Percentiles rank a stretch among this genome's conserved stretches.
These are phyloP conservation scores for Asterophora parasitica DNA, from an alignment of 768 basidiomycete species.

Conservation along the genomic window DNA sequence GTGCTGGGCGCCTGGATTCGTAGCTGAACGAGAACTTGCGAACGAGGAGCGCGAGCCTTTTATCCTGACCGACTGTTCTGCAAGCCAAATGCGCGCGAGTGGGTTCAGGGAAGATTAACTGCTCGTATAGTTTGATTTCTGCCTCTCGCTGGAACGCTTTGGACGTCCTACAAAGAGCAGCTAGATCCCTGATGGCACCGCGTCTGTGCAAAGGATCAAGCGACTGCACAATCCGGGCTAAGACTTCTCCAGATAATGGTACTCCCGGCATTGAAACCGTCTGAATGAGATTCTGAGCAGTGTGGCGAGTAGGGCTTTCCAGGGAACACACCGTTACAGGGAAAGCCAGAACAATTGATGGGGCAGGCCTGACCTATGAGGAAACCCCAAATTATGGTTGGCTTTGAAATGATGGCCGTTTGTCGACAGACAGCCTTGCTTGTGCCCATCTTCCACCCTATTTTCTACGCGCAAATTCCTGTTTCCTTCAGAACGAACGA, in stretches of 20 bases:
- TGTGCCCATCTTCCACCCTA: slow-evolving; percentile 4
- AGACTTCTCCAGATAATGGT: slow-evolving; percentile 40
- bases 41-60: slow-evolving; percentile 37
- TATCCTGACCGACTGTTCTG: slow-evolving; percentile 28
- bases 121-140: slow-evolving; percentile 41
- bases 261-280: slow-evolving; percentile 14
- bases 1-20: slow-evolving; percentile 24
- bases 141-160: slow-evolving; percentile 45
- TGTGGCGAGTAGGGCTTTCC: neutral
- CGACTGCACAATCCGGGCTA: slow-evolving; percentile 34
- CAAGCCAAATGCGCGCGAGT: slow-evolving; percentile 32
- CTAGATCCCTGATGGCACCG: slow-evolving; percentile 27
- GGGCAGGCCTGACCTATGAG: too few relatives aligned
- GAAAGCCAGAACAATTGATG: neutral
- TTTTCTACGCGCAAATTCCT: slow-evolving; percentile 5
- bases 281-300: neutral
- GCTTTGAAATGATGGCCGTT: neutral
- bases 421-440: too few relatives aligned
- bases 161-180: slow-evolving; percentile 38
- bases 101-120: slow-evolving; percentile 34
- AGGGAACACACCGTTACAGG: neutral
- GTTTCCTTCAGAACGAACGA: slow-evolving; percentile 10
- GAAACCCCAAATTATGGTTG: slow-evolving; percentile 7
- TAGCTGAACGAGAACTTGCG: slow-evolving; percentile 38
- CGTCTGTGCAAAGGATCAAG: slow-evolving; percentile 18